Base-by-base conservation (phyloP, 1,139 yeast species). In the Kodamaea derodonti region DNA sequence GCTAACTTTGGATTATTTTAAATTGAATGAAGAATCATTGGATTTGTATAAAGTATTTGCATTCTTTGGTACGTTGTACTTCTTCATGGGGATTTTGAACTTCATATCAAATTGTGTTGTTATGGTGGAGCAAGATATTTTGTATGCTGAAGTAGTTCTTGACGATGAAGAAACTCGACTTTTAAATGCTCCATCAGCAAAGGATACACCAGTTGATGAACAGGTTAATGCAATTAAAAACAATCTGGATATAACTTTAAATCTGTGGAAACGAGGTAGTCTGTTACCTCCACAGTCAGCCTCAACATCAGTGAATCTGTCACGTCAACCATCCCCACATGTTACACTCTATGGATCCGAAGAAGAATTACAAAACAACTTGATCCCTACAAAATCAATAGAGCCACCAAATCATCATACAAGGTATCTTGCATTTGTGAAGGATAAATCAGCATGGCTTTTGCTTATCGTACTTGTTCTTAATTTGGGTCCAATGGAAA, bases 401-500 rank as follows among this genome's bases (percentile, higher is more conserved):
- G 76, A 67, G 37, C 71, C 71, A 1, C 55, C 62, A 3, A 59
- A 72, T 32, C 86, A 79, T 48, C 64, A 62, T 32, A 60, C 60
- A 30, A 65, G 78, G 39, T 77, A 72, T 50, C 44, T 52, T 12
- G 51, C 47, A 7, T 85, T 90, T 46, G 54, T 85, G 31, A 58
- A 56, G 16, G 92, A 84, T 50, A 71, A 72, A 24, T 71, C 84
- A 3, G 79, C 88, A 31, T 82, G 87, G 72, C 44, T 81, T 2
- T 60, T 87, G 16, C 66, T 84, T 25, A 43, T 71, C 3, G 75
- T 90, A 7, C 72, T 88, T 40, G 68, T 88, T 20, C 60, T 86
- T 25, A 72, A 82, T 24, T 65, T 87, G 17, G 98, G 97, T 0
- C 95, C 97, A 1, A 62, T 87, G 42, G 98, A 92, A 52, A 80